phyloP scores from a whole-genome alignment of 805 yeast species.

The Starmerella geochares region DNA sequence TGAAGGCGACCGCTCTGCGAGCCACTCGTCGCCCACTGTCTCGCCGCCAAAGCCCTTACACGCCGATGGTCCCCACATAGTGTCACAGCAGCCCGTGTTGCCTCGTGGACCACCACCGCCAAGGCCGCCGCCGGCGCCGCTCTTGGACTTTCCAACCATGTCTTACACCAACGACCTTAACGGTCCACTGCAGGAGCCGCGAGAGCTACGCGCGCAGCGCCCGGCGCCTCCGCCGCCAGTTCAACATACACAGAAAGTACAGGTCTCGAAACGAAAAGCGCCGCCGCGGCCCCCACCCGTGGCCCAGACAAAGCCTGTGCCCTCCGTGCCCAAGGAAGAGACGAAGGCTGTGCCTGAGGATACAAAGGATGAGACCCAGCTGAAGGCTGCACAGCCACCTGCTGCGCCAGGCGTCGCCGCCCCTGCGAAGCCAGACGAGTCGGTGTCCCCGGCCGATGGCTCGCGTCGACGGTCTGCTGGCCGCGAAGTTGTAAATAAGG shows the following conservation, averaged over 20 bases:
- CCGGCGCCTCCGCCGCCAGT: slow-evolving; percentile 7
- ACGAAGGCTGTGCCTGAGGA: background rate
- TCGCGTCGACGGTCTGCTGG: slow-evolving; percentile 9
- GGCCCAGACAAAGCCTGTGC: background rate
- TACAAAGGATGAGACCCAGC: background rate
- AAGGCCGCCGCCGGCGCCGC: slow-evolving; percentile 37
- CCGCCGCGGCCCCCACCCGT: slow-evolving; percentile 3
- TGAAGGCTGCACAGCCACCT: background rate
- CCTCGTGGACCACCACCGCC: slow-evolving; percentile 33
- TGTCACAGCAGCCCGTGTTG: slow-evolving; percentile 8
- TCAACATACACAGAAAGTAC: background rate
- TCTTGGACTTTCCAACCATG: slow-evolving; percentile 30
- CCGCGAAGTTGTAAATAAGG: slow-evolving; percentile 22
- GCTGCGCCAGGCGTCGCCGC: background rate
- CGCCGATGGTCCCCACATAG: background rate
- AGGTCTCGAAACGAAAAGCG: background rate
- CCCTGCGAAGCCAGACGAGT: background rate
- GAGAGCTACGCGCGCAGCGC: slow-evolving; percentile 12
- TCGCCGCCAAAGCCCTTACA: slow-evolving; percentile 6
- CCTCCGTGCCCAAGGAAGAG: background rate
- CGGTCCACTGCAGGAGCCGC: background rate
- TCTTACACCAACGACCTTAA: slow-evolving; percentile 3
- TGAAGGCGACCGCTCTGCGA: background rate
- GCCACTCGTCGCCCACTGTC: slow-evolving; percentile 3
- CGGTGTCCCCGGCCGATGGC: background rate